Evolutionary conservation across 805 yeast species (phyloP).

Genomic region (Candida sakaeoensis): DNA sequence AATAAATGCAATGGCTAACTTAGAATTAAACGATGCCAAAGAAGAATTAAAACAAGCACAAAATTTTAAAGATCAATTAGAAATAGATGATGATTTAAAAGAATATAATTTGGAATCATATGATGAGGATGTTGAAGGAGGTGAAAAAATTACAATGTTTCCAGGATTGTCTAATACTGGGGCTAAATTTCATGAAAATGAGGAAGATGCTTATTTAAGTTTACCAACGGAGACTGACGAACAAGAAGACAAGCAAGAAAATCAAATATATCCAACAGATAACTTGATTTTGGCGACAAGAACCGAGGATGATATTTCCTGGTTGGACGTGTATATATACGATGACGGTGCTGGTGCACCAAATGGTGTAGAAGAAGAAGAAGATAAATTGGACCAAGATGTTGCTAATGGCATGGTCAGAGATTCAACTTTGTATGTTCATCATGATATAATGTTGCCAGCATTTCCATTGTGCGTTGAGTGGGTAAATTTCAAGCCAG

Average conservation of each 20-base stretch:
- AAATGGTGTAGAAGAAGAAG: conserved; percentile 62
- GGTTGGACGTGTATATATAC: conserved; percentile 87
- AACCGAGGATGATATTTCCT: conserved; percentile 93
- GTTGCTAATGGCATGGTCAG: conserved; percentile 69
- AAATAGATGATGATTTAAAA: conserved; percentile 78
- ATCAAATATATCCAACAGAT: conserved; percentile 85
- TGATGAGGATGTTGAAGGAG: conserved; percentile 57
- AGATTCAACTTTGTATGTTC: conserved; percentile 80
- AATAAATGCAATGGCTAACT: conserved; percentile 77
- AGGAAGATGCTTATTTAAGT: conserved; percentile 54
- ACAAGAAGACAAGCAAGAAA: conserved; percentile 76
- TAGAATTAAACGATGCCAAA: conserved; percentile 75
- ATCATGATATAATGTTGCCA: conserved; percentile 95
- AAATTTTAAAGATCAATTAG: conserved; percentile 48
- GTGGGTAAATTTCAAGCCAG: conserved; percentile 82
- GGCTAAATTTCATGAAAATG: conserved; percentile 48
- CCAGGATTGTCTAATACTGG: conserved; percentile 65
- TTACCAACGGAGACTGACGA: conserved; percentile 61
- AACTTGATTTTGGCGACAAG: conserved; percentile 86
- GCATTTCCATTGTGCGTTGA: conserved; percentile 96
- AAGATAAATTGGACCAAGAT: conserved; percentile 65
- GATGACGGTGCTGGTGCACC: conserved; percentile 92
- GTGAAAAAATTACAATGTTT: conserved; percentile 60
- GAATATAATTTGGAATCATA: conserved; percentile 85
- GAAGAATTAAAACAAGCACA: conserved; percentile 54